Evolutionary conservation across 2,329 filamentous ascomycete genomes (phyloP), one percentile per base, ranked within the genome.

Genomic region (Trichoderma afroharzianum): DNA sequence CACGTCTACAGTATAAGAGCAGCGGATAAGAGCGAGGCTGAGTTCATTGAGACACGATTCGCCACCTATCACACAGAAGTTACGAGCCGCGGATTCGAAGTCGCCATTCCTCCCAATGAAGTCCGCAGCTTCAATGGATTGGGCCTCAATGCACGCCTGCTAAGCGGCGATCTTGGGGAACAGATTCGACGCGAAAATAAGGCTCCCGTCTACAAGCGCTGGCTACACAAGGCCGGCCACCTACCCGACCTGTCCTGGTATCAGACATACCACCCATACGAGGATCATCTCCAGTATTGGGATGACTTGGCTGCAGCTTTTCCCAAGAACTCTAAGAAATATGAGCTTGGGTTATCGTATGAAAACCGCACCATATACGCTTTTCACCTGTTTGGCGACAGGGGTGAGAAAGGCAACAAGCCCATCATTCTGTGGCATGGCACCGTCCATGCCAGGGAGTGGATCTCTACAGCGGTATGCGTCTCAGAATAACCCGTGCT

Each of bases 381-480:
- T 1, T 80, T 90, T 53, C 87, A 89, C 73, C 80, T 90, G 68
- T 89, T 82, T 78, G 88, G 87, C 2, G 80, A 76, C 64, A 77
- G 76, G 2, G 82, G 82, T 1, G 77, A 80, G 12, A 82, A 81
- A 63, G 83, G 84, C 39, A 78, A 75, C 36, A 86, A 86, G 74
- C 86, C 86, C 1, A 88, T 85, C 26, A 78, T 88, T 55, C 81
- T 90, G 39, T 85, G 86, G 76, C 87, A 90, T 76, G 85, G 84
- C 9, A 89, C 85, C 26, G 85, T 88, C 12, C 88, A 91, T 76
- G 87, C 87, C 6, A 83, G 88, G 50, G 88, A 90, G 77, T 90
- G 88, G 88, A 87, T 90, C 63, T 83, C 84, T 12, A 68, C 64
- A 11, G n/a, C 30, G 32, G 64, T 68, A 68, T 9, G 26, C 1